These are phyloP conservation scores for Naegleria lovaniensis DNA, from an alignment of 208 protist genomes.

Conservation along the genomic window DNA sequence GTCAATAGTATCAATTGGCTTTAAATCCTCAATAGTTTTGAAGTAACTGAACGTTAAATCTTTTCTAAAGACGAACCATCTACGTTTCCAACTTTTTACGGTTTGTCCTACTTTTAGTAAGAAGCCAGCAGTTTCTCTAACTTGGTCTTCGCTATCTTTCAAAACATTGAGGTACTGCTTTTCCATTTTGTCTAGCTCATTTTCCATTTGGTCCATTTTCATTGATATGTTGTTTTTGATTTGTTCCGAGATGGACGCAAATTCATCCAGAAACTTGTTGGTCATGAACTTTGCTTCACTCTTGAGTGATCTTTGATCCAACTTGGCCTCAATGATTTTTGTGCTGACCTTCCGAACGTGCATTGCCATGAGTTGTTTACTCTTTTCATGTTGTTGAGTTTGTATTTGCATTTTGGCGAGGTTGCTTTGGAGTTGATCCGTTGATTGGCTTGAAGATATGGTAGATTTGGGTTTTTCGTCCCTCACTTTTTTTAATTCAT, in stretches of 20 bases:
- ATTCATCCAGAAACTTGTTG: neutral
- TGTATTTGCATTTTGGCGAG: neutral
- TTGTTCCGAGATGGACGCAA: neutral
- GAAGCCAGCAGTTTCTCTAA: neutral
- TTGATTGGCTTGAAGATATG: neutral
- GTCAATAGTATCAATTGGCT: slow-evolving; percentile 7
- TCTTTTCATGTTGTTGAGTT: neutral
- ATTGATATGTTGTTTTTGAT: neutral
- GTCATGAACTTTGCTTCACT: neutral
- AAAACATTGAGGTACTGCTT: neutral
- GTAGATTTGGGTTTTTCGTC: neutral
- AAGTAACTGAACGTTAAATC: slow-evolving; percentile 18
- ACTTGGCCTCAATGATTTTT: neutral
- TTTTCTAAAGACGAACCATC: slow-evolving; percentile 17
- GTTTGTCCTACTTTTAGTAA: neutral
- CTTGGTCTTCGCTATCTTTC: neutral
- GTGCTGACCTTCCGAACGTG: neutral
- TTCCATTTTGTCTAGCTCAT: neutral
- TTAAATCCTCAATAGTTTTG: neutral
- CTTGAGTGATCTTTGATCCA: neutral
- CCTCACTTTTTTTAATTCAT: neutral
- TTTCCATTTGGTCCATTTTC: neutral
- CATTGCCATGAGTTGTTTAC: neutral
- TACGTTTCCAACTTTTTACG: slow-evolving; percentile 15
- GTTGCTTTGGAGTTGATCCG: neutral